Evolutionary conservation across 2,329 filamentous ascomycete species (phyloP), one percentile per base, ranked within the genome.

Genomic region (Metarhizium anisopliae): DNA sequence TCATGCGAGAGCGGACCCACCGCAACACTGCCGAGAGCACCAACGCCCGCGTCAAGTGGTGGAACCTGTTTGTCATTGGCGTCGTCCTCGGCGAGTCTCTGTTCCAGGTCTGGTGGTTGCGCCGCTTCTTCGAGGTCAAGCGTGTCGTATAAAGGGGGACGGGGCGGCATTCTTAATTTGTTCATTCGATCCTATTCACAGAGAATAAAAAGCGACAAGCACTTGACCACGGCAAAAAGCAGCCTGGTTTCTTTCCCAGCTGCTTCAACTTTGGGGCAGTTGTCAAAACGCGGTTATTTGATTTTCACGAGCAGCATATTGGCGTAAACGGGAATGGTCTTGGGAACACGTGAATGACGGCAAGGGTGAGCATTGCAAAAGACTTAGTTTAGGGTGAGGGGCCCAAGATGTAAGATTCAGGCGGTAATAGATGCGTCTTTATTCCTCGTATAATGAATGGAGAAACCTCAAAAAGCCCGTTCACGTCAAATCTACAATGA

Each of bases 21-120:
- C 84, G 94, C 70, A 99, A 99, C 78, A 99, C 94, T 10, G 94
- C 94, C 61, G 94, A 99, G 79, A 96, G 92, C 81, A 99, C 94
- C 67, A 99, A 99, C 74, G 83, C 85, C 64, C 83, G 94, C 63
- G 94, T 99, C 71, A 99, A 99, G 80, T 99, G 94, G 94, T 99
- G 94, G 94, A 96, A 94, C 73, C 82, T 97, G 65, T 97, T 97
- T 74, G 92, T 99, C 74, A 84, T 99, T 61, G 82, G 84, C 56
- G 85, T 97, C 52, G 82, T 99, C 60, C 80, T 95, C 62, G 91
- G 88, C 66, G 90, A 97, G 78, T 94, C 91, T 59, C 78, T 96
- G 62, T 99, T 99, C 80, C 94, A 99, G 78, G 93, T 99, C 62
- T 99, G 94, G 93, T 99, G 94, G 92, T 75, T 99, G 71, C 94